Percentiles rank a stretch among this genome's conserved stretches.
Evolutionary conservation across 345 rosid species (phyloP).

Genomic region (Garcia nutans): DNA sequence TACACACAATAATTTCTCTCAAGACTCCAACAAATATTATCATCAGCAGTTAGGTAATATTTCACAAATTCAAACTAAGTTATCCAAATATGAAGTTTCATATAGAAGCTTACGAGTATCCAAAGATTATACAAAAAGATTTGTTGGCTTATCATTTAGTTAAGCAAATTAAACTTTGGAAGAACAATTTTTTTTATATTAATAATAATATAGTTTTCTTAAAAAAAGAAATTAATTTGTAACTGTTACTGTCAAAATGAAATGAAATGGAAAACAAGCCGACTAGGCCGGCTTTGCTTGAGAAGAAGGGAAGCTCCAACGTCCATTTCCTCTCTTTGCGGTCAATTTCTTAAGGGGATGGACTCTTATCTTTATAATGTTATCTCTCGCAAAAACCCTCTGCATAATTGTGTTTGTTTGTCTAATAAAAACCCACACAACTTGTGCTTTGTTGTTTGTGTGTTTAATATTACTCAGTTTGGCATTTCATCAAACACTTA

Average conservation of each 20-base stretch:
- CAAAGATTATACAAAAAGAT: background rate
- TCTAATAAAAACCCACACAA: constrained; percentile 13
- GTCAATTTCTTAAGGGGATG: constrained; percentile 62
- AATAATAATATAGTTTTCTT: constrained; percentile 28
- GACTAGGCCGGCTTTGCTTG: constrained; percentile 42
- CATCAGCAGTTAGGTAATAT: too few species aligned
- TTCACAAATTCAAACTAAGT: too few species aligned
- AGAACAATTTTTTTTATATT: constrained; percentile 6
- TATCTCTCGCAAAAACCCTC: background rate
- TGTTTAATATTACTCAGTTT: background rate
- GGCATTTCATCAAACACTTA: background rate
- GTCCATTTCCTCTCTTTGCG: constrained; percentile 33
- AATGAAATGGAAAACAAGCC: background rate
- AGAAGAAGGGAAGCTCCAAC: constrained; percentile 47
- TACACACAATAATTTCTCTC: too few species aligned
- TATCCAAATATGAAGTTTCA: background rate
- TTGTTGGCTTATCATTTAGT: constrained; percentile 24
- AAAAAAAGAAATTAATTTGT: constrained; percentile 25
- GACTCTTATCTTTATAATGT: constrained; percentile 33
- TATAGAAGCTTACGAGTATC: background rate
- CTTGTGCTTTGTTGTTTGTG: constrained; percentile 14
- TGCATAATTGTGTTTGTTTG: background rate
- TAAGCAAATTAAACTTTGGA: constrained; percentile 25
- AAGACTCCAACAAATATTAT: too few species aligned
- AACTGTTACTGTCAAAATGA: constrained; percentile 34